Conservation (phyloP, 148 eudicot genomes). For the Bassia scoparia region DNA sequence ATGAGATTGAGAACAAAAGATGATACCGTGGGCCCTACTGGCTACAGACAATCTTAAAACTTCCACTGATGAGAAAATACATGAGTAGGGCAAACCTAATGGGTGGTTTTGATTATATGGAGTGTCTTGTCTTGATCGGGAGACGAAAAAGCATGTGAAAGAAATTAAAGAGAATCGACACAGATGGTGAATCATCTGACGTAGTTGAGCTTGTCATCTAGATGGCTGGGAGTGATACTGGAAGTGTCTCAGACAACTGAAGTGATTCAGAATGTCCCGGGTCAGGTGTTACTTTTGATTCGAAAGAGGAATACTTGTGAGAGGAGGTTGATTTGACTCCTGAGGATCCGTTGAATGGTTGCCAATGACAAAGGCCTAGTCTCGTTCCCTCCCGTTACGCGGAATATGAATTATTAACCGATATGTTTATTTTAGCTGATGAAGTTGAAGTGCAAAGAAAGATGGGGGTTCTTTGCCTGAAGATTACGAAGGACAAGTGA, state of each 20-base stretch:
- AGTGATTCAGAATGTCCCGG: conserved; percentile 65
- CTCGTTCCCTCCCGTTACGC: conserved; percentile 99
- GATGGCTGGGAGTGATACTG: conserved; percentile 59
- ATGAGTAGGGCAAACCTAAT: conserved; percentile 37
- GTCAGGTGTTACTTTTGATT: conserved; percentile 46
- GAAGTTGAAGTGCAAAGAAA: conserved; percentile 83
- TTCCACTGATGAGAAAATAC: conserved; percentile 48
- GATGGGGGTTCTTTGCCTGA: conserved; percentile 92
- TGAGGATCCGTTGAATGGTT: conserved; percentile 98
- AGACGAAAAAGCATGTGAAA: conserved; percentile 53
- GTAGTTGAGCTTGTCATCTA: conserved; percentile 58
- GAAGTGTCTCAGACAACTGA: conserved; percentile 62
- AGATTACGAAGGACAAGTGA: conserved; percentile 71
- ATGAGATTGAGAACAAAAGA: conserved; percentile 61
- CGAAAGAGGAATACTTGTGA: conserved; percentile 43
- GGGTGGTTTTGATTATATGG: conserved; percentile 58
- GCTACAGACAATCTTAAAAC: conserved; percentile 52
- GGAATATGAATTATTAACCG: conserved; percentile 82
- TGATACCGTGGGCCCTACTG: conserved; percentile 47
- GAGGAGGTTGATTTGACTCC: conserved; percentile 65
- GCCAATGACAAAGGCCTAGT: conserved; percentile 97
- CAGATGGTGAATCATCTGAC: conserved; percentile 80
- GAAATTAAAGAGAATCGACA: conserved; percentile 54
- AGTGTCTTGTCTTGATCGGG: conserved; percentile 71
- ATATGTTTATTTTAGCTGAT: conserved; percentile 82